Evolutionary conservation across 140 eudicot species (phyloP).

Genomic region (Senecio squalidus): DNA sequence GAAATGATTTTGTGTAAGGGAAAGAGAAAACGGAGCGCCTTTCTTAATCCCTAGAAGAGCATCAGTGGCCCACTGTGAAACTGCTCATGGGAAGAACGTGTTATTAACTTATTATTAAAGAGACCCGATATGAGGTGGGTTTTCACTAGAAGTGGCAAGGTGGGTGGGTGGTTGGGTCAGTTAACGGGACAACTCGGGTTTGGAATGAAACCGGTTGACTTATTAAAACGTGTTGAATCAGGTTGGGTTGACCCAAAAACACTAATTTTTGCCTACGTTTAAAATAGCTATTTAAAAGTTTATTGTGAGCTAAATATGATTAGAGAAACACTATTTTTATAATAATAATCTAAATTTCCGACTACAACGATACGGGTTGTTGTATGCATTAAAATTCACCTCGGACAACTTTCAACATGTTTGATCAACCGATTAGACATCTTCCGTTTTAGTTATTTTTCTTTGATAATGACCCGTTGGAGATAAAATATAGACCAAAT

Average conservation of each 20-base stretch:
- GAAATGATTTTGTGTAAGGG: slow-evolving; percentile 69
- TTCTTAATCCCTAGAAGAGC: slow-evolving; percentile 71
- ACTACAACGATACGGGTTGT: neutral
- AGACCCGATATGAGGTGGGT: neutral
- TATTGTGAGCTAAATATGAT: neutral
- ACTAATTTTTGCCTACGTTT: too few relatives aligned
- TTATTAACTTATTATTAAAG: neutral
- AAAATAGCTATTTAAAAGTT: too few relatives aligned
- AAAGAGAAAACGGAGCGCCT: slow-evolving; percentile 87
- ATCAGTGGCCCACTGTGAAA: slow-evolving; percentile 96
- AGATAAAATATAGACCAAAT: neutral
- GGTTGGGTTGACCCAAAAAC: neutral
- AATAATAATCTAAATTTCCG: too few relatives aligned
- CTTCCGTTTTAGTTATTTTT: neutral
- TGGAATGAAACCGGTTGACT: neutral
- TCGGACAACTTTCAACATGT: neutral
- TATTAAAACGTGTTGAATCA: too few relatives aligned
- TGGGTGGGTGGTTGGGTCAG: neutral
- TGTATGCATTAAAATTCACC: neutral
- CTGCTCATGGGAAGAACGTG: slow-evolving; percentile 36
- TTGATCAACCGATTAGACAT: neutral
- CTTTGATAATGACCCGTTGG: neutral
- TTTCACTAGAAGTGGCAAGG: neutral
- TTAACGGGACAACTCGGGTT: neutral
- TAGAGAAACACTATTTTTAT: neutral